Base-by-base conservation (phyloP, 345 rosid species). In the Salix purpurea region DNA sequence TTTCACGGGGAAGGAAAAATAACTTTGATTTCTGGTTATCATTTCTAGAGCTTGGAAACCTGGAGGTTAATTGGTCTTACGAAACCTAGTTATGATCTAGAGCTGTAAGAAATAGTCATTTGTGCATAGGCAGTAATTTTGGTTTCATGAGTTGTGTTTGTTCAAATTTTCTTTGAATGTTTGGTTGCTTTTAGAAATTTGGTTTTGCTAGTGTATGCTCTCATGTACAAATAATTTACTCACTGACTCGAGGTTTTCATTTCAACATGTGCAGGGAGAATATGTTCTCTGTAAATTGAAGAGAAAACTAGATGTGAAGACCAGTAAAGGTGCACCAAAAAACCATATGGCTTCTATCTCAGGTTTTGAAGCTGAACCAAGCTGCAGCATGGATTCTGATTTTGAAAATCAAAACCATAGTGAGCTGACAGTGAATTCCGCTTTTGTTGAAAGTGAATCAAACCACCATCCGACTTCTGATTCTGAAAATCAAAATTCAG, bases 201-300 rank as follows among this genome's bases (percentile, higher is more conserved):
- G 62, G 16, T 56, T 40, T 39, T 16, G 18, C 34, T 21, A 11
- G 64, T 58, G 28, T 10, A 58, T 56, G 62, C 28, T 56, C 14
- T 56, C 1, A 23, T 58, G 64, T 58, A 3, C 14, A 9, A 1
- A 23, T 10, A 58, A 58, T 23, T 58, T 26, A 23, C 64, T 58
- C 64, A 23, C 23, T 58, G 28, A n/a, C 12, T 58, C 62, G 4
- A 23, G 64, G 3, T 39, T 23, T 1, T 15, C 64, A 56, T 58
- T 42, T 13, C 69, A 39, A 54, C 21, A 14, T 60, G 32, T 82
- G 86, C 40, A 81, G 83, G 75, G 73, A 32, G 16, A 70, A 6
- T 76, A 73, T 65, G 73, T 78, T 37, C 34, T 86, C 26, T 85
- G 85, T 28, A 86, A 80, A 80, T 61, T 88, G 21, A 77, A 28